Evolutionary conservation across 192 early-diverging fungal genomes (phyloP).

Genomic region (Fimicolochytrium jonesii): DNA sequence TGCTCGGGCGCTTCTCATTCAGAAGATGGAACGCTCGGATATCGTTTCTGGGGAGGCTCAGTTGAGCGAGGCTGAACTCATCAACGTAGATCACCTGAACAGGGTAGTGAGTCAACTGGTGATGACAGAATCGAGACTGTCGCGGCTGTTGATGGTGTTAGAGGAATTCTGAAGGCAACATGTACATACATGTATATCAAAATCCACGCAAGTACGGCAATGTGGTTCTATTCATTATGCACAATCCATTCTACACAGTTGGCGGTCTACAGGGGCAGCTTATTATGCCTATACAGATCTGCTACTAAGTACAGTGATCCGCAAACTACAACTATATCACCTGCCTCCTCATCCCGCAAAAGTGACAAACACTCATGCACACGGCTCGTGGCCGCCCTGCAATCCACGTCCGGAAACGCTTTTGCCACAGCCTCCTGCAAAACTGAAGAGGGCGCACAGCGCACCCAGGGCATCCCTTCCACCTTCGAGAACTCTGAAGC

Average conservation of each 20-base stretch:
- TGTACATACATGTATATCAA: neutral
- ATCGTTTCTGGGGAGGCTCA: conserved; percentile 26
- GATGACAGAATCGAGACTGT: conserved; percentile 26
- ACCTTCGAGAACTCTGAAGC: conserved; percentile 71
- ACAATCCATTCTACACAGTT: neutral
- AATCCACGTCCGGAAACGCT: conserved; percentile 28
- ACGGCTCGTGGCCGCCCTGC: conserved; percentile 6
- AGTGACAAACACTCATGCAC: neutral
- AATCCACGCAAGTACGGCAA: no score
- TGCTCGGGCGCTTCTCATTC: conserved; percentile 27
- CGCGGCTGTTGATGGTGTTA: conserved; percentile 29
- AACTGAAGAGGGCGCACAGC: conserved; percentile 43
- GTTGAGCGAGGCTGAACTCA: conserved; percentile 34
- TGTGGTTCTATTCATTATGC: no score
- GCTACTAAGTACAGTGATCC: conserved; percentile 87
- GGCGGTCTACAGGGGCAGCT: neutral
- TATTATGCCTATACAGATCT: conserved; percentile 47
- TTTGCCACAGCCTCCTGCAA: conserved; percentile 33
- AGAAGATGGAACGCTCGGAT: conserved; percentile 42
- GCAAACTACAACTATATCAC: conserved; percentile 63
- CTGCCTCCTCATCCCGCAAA: neutral
- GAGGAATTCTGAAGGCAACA: conserved; percentile 29
- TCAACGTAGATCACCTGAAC: conserved; percentile 18
- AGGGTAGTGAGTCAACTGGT: conserved; percentile 21
- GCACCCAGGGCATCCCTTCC: conserved; percentile 86